Conservation (phyloP, 2,329 filamentous ascomycete species). For the Lecanicillium sp. region DNA sequence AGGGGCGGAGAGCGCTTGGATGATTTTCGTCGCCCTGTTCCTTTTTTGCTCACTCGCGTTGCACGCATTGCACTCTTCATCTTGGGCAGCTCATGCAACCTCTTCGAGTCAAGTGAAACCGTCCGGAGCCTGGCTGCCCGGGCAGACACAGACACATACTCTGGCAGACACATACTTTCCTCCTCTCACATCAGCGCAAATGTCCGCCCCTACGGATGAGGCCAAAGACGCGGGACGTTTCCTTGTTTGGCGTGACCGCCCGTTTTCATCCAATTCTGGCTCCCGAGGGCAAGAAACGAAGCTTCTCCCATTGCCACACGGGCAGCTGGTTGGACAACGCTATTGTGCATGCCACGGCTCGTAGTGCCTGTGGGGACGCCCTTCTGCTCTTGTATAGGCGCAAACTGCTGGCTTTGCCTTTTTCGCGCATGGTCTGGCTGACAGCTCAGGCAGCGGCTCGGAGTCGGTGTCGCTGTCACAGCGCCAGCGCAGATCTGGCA, state of each 20-base stretch:
- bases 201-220: no score
- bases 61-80: no score
- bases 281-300: neutral
- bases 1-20: neutral
- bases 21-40: neutral
- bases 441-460: no score
- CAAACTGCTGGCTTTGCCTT: no score
- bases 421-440: no score
- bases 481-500: no score
- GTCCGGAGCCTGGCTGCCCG: neutral
- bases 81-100: neutral
- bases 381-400: no score
- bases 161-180: no score
- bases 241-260: neutral
- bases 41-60: neutral
- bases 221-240: neutral
- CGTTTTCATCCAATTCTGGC: neutral
- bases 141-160: neutral
- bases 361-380: neutral
- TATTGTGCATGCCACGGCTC: neutral
- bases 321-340: neutral
- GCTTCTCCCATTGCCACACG: neutral
- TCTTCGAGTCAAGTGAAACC: neutral
- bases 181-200: no score
- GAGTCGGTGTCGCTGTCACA: no score